These are phyloP conservation scores for Lachancea quebecensis DNA, from an alignment of 805 yeast species.

Conservation along the genomic window DNA sequence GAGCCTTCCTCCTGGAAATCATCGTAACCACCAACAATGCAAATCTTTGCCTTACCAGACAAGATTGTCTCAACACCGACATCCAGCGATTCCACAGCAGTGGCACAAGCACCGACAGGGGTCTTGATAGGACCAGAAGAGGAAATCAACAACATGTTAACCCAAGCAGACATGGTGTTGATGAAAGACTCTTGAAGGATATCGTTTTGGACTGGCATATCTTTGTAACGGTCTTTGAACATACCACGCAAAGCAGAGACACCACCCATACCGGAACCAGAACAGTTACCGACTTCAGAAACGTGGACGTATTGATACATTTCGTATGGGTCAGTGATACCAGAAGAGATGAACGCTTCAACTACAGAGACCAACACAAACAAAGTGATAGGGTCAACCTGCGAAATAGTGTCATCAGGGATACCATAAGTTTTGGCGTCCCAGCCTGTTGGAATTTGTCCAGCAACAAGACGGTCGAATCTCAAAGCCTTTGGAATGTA, in stretches of 20 bases:
- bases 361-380: constrained; percentile 89
- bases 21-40: constrained; percentile 98
- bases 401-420: constrained; percentile 82
- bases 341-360: constrained; percentile 89
- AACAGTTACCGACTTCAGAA: constrained; percentile 97
- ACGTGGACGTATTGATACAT: constrained; percentile 97
- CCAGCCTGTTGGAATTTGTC: constrained; percentile 98
- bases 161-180: constrained; percentile 99
- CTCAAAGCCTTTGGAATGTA: constrained; percentile 74
- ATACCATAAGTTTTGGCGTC: constrained; percentile 91
- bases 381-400: constrained; percentile 94
- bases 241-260: constrained; percentile 93
- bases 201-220: constrained; percentile 93
- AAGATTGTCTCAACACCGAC: constrained; percentile 90
- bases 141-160: constrained; percentile 92
- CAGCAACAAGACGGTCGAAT: constrained; percentile 61
- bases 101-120: constrained; percentile 99
- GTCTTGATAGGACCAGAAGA: constrained; percentile 99
- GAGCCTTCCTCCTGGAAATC: constrained; percentile 99
- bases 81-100: constrained; percentile 96
- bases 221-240: constrained; percentile 92
- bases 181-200: constrained; percentile 96
- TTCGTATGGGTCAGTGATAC: constrained; percentile 97
- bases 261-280: constrained; percentile 99
- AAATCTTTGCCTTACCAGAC: constrained; percentile 90